A percentile compares a stretch with the other conserved stretches of the same genome.
phyloP scores from a whole-genome alignment of 345 rosid genomes.

The Euphorbia lathyris region DNA sequence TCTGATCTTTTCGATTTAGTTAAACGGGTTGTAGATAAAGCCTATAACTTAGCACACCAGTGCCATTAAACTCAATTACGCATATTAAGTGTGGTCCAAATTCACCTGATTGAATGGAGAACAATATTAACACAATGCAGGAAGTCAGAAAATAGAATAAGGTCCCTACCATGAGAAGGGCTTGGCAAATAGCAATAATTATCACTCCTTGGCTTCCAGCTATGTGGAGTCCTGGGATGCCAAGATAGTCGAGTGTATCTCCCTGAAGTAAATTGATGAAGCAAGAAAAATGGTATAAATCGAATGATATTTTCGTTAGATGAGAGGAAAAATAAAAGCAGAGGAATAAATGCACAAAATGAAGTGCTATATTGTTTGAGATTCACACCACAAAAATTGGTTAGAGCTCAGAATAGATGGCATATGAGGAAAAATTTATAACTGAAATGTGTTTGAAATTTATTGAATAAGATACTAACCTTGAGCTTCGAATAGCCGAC shows the following conservation, averaged over 20 bases:
- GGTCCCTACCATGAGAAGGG: conserved; percentile 66
- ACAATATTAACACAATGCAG: no score
- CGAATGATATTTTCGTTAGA: neutral
- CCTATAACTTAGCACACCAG: neutral
- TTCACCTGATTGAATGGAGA: neutral
- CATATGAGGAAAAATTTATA: neutral
- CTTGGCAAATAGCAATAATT: conserved; percentile 86
- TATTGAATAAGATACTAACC: conserved; percentile 28
- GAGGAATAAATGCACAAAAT: neutral
- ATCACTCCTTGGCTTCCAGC: conserved; percentile 96
- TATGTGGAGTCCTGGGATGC: conserved; percentile 86
- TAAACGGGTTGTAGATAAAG: neutral
- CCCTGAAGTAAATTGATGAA: conserved; percentile 57
- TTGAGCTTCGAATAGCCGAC: conserved; percentile 93
- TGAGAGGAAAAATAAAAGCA: neutral
- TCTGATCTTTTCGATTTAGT: no score
- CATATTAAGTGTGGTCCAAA: neutral
- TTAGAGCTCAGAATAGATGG: no score
- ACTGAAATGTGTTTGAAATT: neutral
- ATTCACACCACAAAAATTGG: conserved; percentile 5
- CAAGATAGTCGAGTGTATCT: conserved; percentile 88
- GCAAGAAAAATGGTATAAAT: neutral
- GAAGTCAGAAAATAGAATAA: neutral
- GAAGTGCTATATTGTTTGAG: neutral
- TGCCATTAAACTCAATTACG: neutral